Percentiles rank a stretch among this genome's conserved stretches.
phyloP scores from a whole-genome alignment of 1,284 basidiomycete species.

The Bondarzewia mesenterica region DNA sequence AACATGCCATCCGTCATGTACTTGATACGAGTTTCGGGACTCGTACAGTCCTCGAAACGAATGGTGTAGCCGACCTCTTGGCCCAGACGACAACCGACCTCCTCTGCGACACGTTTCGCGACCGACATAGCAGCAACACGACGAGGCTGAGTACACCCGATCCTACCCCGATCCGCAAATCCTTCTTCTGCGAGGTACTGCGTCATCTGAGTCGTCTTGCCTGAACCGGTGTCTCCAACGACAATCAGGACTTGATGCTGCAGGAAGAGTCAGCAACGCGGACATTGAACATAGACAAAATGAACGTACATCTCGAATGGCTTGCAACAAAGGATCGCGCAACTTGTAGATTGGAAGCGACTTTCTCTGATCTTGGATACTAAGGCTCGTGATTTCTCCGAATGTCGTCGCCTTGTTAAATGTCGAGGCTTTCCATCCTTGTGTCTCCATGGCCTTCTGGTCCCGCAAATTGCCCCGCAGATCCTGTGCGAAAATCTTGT shows the following conservation, averaged over 20 bases:
- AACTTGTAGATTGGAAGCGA: slow-evolving; percentile 95
- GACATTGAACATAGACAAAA: slow-evolving; percentile 1
- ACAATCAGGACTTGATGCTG: slow-evolving; percentile 90
- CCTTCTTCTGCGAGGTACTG: slow-evolving; percentile 76
- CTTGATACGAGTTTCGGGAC: slow-evolving; percentile 97
- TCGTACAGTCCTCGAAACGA: slow-evolving; percentile 98
- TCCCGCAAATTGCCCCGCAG: slow-evolving; percentile 76
- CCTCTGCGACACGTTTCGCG: slow-evolving; percentile 96
- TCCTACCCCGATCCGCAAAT: slow-evolving; percentile 74
- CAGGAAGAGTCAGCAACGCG: slow-evolving; percentile 18
- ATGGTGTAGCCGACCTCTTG: slow-evolving; percentile 98
- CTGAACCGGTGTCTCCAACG: slow-evolving; percentile 82
- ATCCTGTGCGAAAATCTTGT: slow-evolving; percentile 92
- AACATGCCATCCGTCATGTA: slow-evolving; percentile 99
- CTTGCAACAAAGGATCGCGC: slow-evolving; percentile 85
- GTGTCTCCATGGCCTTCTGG: slow-evolving; percentile 75
- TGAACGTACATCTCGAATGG: slow-evolving; percentile 74
- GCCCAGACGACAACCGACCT: slow-evolving; percentile 93
- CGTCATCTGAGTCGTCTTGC: slow-evolving; percentile 79
- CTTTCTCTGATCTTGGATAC: slow-evolving; percentile 90
- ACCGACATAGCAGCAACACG: slow-evolving; percentile 99
- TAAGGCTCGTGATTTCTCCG: slow-evolving; percentile 84
- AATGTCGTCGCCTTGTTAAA: slow-evolving; percentile 98
- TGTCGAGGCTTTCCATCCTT: slow-evolving; percentile 88
- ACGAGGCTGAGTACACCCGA: slow-evolving; percentile 97